Evolutionary conservation across 2,329 filamentous ascomycete genomes (phyloP), one percentile per base, ranked within the genome.

Genomic region (Calonectria pauciramosa): DNA sequence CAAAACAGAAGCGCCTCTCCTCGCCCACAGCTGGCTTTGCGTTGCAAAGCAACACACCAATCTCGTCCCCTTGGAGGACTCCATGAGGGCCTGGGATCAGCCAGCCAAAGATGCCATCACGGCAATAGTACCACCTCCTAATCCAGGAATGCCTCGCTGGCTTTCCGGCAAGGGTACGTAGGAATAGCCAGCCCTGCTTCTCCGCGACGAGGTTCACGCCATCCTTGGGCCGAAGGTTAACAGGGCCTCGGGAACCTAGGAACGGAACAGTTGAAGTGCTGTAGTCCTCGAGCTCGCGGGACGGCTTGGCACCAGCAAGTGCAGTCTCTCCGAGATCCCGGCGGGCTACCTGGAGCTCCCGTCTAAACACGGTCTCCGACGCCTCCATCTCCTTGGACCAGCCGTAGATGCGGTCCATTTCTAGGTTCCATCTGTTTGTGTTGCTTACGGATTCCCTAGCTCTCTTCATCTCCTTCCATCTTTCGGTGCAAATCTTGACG

Each of bases 331-430:
- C 95, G 63, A 99, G 93, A 78, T 97, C 94, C 80, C 94, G 93
- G 72, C 96, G 90, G 2, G 96, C 95, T 41, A 92, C 86, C 73
- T 96, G 90, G 34, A 99, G 88, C 86, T 99, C 96, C 38, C 93
- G 89, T 82, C 93, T 94, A 84, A 99, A 98, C 5, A 93, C 89
- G 52, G 91, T 90, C 85, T 99, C 97, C n/a, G 94, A 93, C 65
- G 92, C 90, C 85, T 98, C 96, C 94, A 99, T 96, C 84, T 98
- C 96, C 82, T 94, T 95, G 72, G 95, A 94, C 97, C 97, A 99
- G 38, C 96, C 96, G 74, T 94, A 93, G 70, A 99, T 93, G 26
- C 97, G 92, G 77, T 98, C 96, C 90, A 99, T 96, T 84, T 99
- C 97, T 34, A 90, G 87, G 18, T 90, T 91, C 89, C 92, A 95